A percentile compares a stretch with the other conserved stretches of the same genome.
Evolutionary conservation across 495 filamentous ascomycete genomes (phyloP).

Genomic region (Aspergillus diversus): DNA sequence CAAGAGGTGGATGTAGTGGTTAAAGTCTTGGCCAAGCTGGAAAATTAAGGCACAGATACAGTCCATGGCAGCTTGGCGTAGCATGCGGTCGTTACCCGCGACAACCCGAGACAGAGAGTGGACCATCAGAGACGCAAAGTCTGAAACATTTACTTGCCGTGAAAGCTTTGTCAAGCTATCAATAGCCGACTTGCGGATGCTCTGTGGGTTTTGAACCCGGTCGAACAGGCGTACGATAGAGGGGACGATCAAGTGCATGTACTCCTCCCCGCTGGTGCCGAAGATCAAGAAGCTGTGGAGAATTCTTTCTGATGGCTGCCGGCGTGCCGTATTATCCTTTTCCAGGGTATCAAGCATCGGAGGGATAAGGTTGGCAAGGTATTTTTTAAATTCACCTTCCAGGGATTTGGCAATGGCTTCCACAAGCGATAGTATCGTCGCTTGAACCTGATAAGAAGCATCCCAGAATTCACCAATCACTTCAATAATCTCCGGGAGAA

Average conservation of each 20-base stretch:
- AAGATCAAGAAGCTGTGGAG: conserved; percentile 95
- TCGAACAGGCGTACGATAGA: conserved; percentile 93
- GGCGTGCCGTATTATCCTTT: conserved; percentile 70
- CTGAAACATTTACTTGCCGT: conserved; percentile 94
- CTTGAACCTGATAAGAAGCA: conserved; percentile 71
- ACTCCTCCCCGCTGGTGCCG: conserved; percentile 93
- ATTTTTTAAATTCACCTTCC: conserved; percentile 96
- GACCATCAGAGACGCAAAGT: conserved; percentile 93
- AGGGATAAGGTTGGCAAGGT: conserved; percentile 84
- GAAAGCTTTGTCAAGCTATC: conserved; percentile 95
- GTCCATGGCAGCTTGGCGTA: conserved; percentile 88
- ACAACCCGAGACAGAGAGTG: conserved; percentile 86
- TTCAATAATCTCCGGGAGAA: conserved; percentile 78
- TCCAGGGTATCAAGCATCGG: conserved; percentile 94
- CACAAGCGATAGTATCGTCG: conserved; percentile 86
- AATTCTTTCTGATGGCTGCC: conserved; percentile 82
- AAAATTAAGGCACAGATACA: conserved; percentile 94
- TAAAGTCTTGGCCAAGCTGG: conserved; percentile 92
- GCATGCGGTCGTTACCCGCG: conserved; percentile 64
- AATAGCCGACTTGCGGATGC: conserved; percentile 84
- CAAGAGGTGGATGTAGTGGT: conserved; percentile 88
- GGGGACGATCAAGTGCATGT: conserved; percentile 98
- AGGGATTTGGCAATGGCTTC: conserved; percentile 92
- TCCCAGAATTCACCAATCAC: conserved; percentile 89
- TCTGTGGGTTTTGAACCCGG: conserved; percentile 73